These are phyloP conservation scores for Albophoma yamanashiensis DNA, from an alignment of 2,329 filamentous ascomycete species.

Conservation along the genomic window DNA sequence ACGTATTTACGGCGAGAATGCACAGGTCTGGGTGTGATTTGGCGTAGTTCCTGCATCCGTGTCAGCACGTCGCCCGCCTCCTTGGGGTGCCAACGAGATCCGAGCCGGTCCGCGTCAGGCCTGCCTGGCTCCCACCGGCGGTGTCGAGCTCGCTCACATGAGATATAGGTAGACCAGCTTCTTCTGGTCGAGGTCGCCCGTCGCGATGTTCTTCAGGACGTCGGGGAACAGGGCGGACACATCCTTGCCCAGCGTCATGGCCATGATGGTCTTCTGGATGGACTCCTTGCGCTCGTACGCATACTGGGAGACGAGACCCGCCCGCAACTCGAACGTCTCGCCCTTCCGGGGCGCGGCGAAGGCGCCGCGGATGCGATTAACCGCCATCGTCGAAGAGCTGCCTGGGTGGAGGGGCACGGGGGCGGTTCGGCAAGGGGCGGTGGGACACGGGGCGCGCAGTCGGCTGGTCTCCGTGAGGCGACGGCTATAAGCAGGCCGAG, in stretches of 20 bases:
- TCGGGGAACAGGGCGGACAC: conserved; percentile 95
- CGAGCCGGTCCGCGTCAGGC: neutral
- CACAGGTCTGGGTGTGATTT: conserved; percentile 98
- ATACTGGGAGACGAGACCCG: conserved; percentile 95
- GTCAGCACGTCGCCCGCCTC: neutral
- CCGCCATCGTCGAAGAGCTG: conserved; percentile 56
- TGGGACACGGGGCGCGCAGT: neutral
- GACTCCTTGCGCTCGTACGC: conserved; percentile 98
- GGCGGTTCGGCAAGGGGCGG: conserved; percentile 2
- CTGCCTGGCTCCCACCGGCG: neutral
- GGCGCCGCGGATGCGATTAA: conserved; percentile 90
- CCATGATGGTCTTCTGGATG: conserved; percentile 99
- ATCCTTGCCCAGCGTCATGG: conserved; percentile 98
- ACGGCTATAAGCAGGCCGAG: neutral
- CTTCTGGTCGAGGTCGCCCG: conserved; percentile 90
- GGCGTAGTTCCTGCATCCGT: conserved; percentile 74
- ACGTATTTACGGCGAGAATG: conserved; percentile 97
- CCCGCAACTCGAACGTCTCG: conserved; percentile 94
- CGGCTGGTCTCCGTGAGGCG: neutral
- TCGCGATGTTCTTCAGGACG: conserved; percentile 98
- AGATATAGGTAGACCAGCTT: conserved; percentile 98
- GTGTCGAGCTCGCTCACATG: conserved; percentile 54
- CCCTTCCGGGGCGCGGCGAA: conserved; percentile 91
- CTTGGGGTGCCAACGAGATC: too few species aligned
- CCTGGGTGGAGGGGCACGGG: conserved; percentile 6